Conservation (phyloP, 2,329 filamentous ascomycete genomes). For the Dothideomycetes sp. region DNA sequence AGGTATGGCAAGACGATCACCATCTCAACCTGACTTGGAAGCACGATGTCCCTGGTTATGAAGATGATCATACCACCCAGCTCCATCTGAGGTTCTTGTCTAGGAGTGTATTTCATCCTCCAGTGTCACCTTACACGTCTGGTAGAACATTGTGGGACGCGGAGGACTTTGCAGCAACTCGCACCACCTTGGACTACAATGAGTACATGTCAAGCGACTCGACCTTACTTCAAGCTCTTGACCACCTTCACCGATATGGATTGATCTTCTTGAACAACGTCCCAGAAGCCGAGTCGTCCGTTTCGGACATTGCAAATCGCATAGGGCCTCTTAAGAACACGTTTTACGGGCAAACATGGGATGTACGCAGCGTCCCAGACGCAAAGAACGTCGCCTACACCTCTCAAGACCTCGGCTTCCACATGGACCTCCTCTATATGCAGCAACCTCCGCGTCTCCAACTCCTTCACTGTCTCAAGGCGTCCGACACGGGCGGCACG, state of each 20-base stretch:
- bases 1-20: conserved; percentile 21
- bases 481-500: conserved; percentile 67
- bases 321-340: conserved; percentile 75
- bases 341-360: conserved; percentile 86
- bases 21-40: conserved; percentile 44
- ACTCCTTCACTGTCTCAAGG: conserved; percentile 78
- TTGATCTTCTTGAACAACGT: conserved; percentile 68
- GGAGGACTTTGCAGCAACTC: conserved; percentile 33
- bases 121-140: conserved; percentile 10
- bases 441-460: conserved; percentile 69
- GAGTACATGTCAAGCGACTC: conserved; percentile 56
- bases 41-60: conserved; percentile 40
- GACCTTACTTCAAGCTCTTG: conserved; percentile 50
- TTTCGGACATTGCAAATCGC: conserved; percentile 56
- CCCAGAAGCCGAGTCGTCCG: conserved; percentile 41
- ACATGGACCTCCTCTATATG: conserved; percentile 91
- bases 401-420: conserved; percentile 66
- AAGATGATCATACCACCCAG: conserved; percentile 28
- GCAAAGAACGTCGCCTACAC: conserved; percentile 91
- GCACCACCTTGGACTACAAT: conserved; percentile 53
- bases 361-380: conserved; percentile 69
- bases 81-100: conserved; percentile 15
- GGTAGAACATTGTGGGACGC: conserved; percentile 29
- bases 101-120: neutral
- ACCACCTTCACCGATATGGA: conserved; percentile 54